Base-by-base conservation (phyloP, 257 asterid species). In the Plantago ovata region DNA sequence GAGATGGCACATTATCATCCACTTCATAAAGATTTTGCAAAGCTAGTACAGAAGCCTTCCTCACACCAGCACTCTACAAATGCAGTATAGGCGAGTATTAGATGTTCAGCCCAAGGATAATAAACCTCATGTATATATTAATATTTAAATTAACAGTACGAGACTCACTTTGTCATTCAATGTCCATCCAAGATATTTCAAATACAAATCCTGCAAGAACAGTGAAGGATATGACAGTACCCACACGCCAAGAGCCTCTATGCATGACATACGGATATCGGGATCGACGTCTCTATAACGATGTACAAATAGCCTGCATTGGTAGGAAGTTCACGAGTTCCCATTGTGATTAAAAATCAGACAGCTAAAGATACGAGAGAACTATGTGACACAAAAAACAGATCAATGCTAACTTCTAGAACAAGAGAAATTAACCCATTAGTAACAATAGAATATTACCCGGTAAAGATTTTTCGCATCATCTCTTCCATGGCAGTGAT, bases 101-200 rank as follows among this genome's bases (percentile, higher is more conserved):
- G 67, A 68, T 55, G 36, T 38, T 73, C 57, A 72, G 69, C 63
- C 74, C 16, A 21, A 13, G 24, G 55, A 18, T 49, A 9, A 21
- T 32, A 19, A 67, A 70, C 23, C 53, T 22, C 20, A 19, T 22
- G 21, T 0, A 56, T n/a, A n/a, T n/a, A n/a, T n/a, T n/a, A n/a
- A n/a, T n/a, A n/a, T n/a, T 53, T 28, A 13, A 43, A 54, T 20
- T 38, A 38, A 53, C 14, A 50, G 67, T 42, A 36, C 62, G 44
- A 11, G 62, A 68, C 84, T 70, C 77, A 86, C 99, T 89, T 93
- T 93, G 80, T 93, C 99, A 54, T 93, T 93, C 81, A 93, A 74
- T 51, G 99, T 93, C 99, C 99, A 93, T 53, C 99, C 99, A 51
- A 93, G 97, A 74, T 93, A 93, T 73, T 93, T 93, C 79, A 93